Evolutionary conservation across 108 stramenopile genomes (phyloP), one percentile per base, ranked within the genome.

Genomic region (Asterionellopsis glacialis): DNA sequence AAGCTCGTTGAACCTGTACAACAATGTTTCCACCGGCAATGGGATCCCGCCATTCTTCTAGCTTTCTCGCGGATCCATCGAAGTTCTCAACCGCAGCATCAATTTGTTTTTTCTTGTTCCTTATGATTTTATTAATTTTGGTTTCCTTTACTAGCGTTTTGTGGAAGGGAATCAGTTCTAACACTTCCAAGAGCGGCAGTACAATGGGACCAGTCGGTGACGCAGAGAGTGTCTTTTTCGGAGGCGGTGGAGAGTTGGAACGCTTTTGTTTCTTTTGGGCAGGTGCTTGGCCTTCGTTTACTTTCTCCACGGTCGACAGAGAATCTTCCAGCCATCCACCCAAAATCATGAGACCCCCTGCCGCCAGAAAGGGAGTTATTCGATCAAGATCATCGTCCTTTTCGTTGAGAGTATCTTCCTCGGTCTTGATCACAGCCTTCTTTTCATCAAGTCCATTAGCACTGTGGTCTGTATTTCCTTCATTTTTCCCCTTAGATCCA

Each of bases 101-200:
- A n/a, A 74, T 68, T 65, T 59, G 49, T 57, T 83, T 83, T 11
- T 61, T 70, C 27, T 76, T 52, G 12, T 69, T 73, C 28, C 48
- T 42, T 13, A 83, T 70, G 40, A 71, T 69, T 57, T 79, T 78
- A 61, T 83, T 83, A 61, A 83, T 83, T 55, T 83, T 83, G 48
- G 74, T 68, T 13, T 71, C 65, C 44, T 63, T 69, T 2, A 83
- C 62, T 13, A 69, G 33, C n/a, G 73, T 58, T 44, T 79, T 73
- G 27, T 83, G 57, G 54, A 83, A 69, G 13, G 81, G 81, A 12
- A 78, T 79, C 24, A 58, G 39, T 39, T 73, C 50, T 1, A 83
- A 43, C 38, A 83, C 65, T 11, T 40, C 28, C 0, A 83, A 50
- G 1, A 83, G 63, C 18, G 74, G 70, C 0, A 76, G 40, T 42